Base-by-base conservation (phyloP, 306 rosid species). In the Inga leiocalycina region DNA sequence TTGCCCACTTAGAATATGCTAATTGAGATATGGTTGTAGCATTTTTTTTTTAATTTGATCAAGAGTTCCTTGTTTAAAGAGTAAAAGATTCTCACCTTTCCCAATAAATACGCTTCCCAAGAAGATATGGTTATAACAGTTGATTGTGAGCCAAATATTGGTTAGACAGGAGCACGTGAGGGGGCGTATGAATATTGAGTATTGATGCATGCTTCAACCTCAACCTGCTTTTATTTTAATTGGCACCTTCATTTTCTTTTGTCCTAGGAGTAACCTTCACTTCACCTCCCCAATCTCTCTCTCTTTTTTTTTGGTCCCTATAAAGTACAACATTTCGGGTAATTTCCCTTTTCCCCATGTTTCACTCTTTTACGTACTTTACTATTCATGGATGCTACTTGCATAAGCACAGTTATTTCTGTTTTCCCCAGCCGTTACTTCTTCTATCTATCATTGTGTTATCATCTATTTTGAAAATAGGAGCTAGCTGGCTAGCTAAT, bases 111-210 rank as follows among this genome's bases (percentile, higher is more conserved):
- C 1, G 1, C 30, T 27, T 1, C 30, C 30, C 30, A 27, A 27
- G 1, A 27, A 27, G 30, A 27, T 76, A 61, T 59, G 66, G 22
- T 30, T 64, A 24, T 24, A 73, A 62, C 71, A 70, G 57, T 81
- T 72, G 22, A 43, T 72, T 39, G 61, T 76, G 62, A 77, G 73
- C 82, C 59, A 86, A 81, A 71, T 24, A 48, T 52, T 69, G 27
- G 78, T 22, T 71, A 46, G 75, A 87, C 84, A 74, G 8, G 12
- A 74, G 79, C 87, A 84, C 86, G 87, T 84, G 87, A 70, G 88
- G 71, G 27, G 72, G 71, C 12, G 3, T 57, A 2, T 22, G 66
- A n/a, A 20, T 27, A n/a, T 7, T 19, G 64, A 54, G 24, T 57
- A 20, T 20, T n/a, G 2, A n/a, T 20, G 71, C 59, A 52, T 52